These are phyloP conservation scores for Brassica juncea DNA, from an alignment of 345 rosid genomes.

Conservation along the genomic window DNA sequence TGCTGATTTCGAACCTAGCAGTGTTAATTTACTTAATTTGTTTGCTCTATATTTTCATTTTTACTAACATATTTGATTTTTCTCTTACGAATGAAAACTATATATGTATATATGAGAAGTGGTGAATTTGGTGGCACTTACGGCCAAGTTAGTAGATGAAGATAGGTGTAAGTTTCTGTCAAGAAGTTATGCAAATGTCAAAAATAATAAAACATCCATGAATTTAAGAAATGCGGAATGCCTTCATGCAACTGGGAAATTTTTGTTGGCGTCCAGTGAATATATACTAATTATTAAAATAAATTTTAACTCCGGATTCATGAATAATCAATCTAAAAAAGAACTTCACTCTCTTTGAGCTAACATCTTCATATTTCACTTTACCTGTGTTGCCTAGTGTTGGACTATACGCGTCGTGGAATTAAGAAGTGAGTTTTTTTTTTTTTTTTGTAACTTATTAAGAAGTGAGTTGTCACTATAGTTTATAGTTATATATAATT, in stretches of 20 bases:
- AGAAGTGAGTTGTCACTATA: conserved; percentile 6
- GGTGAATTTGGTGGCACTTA: conserved; percentile 27
- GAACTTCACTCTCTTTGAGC: background rate
- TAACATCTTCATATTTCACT: background rate
- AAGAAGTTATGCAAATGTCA: conserved; percentile 5
- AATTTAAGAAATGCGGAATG: background rate
- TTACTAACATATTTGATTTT: background rate
- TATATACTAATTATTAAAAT: background rate
- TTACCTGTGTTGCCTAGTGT: background rate
- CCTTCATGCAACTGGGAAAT: background rate
- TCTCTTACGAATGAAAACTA: background rate
- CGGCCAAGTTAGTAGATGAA: conserved; percentile 24
- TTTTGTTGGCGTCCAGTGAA: background rate
- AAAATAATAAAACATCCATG: conserved; percentile 1
- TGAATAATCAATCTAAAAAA: background rate
- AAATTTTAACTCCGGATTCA: background rate
- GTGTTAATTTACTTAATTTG: background rate
- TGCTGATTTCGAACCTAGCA: no score
- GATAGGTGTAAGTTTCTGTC: conserved; percentile 32
- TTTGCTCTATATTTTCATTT: background rate
- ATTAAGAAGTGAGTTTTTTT: no score
- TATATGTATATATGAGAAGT: background rate
- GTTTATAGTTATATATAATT: background rate
- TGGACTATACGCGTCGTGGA: conserved; percentile 12
- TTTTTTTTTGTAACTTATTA: no score